These are phyloP conservation scores for Hyaloscypha variabilis DNA, from an alignment of 495 filamentous ascomycete genomes.

Conservation along the genomic window DNA sequence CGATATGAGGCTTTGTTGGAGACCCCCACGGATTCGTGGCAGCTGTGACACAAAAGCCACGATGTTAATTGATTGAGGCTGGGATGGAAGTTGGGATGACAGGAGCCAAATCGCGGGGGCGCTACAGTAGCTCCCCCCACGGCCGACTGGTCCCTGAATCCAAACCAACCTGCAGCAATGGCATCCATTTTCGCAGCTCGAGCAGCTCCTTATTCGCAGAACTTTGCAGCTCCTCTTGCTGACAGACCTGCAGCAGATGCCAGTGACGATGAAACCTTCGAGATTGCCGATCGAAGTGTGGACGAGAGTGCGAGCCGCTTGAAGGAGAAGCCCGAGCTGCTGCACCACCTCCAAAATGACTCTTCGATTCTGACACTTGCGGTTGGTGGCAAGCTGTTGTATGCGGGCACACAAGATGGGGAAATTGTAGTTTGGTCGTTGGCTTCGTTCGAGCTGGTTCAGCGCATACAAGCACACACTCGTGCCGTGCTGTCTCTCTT, in stretches of 20 bases:
- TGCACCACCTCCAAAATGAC: constrained; percentile 71
- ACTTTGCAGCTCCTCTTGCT: constrained; percentile 20
- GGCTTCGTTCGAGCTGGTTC: constrained; percentile 77
- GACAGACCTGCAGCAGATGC: constrained; percentile 21
- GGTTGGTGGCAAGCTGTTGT: constrained; percentile 65
- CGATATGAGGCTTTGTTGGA: background rate
- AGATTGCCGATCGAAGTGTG: constrained; percentile 21
- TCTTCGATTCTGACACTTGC: constrained; percentile 74
- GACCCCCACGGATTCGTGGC: background rate
- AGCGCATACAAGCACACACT: constrained; percentile 80
- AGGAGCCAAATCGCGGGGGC: background rate
- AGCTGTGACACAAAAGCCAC: background rate
- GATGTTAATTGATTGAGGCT: background rate
- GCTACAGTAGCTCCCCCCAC: background rate
- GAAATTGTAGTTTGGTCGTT: constrained; percentile 92
- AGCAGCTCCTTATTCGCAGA: constrained; percentile 9
- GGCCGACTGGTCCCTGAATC: background rate
- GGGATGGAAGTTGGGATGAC: background rate
- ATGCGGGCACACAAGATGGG: constrained; percentile 88
- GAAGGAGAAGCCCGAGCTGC: constrained; percentile 51
- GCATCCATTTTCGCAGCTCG: constrained; percentile 30
- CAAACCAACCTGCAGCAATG: constrained; percentile 19
- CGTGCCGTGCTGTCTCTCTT: constrained; percentile 87
- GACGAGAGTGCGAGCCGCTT: background rate
- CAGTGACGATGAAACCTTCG: constrained; percentile 29